Evolutionary conservation across 1,284 basidiomycete genomes (phyloP).

Genomic region (Cryptococcus sp.): DNA sequence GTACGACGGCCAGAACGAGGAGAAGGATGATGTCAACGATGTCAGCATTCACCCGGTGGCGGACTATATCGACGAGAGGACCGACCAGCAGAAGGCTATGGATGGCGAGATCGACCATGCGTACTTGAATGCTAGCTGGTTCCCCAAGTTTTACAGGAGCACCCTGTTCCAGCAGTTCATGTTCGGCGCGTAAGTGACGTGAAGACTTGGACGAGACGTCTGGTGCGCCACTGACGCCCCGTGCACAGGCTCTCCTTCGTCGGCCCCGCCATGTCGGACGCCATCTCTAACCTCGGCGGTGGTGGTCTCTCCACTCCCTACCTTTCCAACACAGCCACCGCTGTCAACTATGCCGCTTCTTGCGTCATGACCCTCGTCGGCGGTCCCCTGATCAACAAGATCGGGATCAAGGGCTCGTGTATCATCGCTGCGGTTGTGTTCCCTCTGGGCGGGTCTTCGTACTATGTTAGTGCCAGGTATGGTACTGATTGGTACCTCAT

Average conservation of each 20-base stretch:
- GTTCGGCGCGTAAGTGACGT: slow-evolving; percentile 26
- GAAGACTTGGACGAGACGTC: too few species aligned
- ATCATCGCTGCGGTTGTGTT: slow-evolving; percentile 25
- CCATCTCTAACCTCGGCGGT: slow-evolving; percentile 31
- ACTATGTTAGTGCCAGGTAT: slow-evolving; percentile 24
- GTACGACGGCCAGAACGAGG: too few species aligned
- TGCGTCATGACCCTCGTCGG: slow-evolving; percentile 28
- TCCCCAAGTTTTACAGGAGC: slow-evolving; percentile 19
- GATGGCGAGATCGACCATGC: slow-evolving; percentile 15
- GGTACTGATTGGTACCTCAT: slow-evolving; percentile 26
- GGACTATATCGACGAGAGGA: too few species aligned
- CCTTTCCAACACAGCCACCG: slow-evolving; percentile 24
- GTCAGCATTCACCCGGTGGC: too few species aligned
- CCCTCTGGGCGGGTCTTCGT: slow-evolving; percentile 20
- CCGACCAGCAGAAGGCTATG: slow-evolving; percentile 2
- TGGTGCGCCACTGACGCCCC: too few species aligned
- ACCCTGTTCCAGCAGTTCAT: slow-evolving; percentile 28
- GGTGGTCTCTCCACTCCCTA: slow-evolving; percentile 30
- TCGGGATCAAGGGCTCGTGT: slow-evolving; percentile 34
- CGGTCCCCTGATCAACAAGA: slow-evolving; percentile 35
- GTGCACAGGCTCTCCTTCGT: slow-evolving; percentile 25
- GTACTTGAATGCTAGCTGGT: slow-evolving; percentile 18
- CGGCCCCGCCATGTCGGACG: slow-evolving; percentile 31
- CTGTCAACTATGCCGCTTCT: slow-evolving; percentile 19
- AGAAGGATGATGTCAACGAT: too few species aligned